A percentile compares a stretch with the other conserved stretches of the same genome.
Evolutionary conservation across 192 early-diverging fungal species (phyloP).

Genomic region (Gamsiella multidivaricata): DNA sequence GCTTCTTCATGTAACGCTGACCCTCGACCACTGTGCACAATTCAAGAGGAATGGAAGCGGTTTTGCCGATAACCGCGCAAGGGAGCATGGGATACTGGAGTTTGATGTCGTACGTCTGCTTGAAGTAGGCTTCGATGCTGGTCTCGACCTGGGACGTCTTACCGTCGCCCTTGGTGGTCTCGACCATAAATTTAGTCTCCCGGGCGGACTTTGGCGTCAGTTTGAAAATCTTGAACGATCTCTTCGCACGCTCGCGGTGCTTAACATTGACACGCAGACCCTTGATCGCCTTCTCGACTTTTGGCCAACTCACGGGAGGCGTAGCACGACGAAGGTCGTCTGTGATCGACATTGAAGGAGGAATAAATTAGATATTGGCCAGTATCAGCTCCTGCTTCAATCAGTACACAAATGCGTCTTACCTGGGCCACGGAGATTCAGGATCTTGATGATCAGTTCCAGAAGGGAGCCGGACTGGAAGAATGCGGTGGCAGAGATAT

Average conservation of each 20-base stretch:
- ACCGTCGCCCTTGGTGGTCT: constrained; percentile 46
- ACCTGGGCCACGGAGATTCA: constrained; percentile 62
- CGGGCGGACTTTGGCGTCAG: constrained; percentile 74
- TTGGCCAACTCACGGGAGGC: constrained; percentile 48
- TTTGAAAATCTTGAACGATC: constrained; percentile 76
- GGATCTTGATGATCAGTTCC: constrained; percentile 72
- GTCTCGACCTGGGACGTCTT: constrained; percentile 40
- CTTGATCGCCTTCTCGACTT: constrained; percentile 63
- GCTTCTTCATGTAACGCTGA: constrained; percentile 84
- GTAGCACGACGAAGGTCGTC: constrained; percentile 58
- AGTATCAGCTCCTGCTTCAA: too few relatives aligned
- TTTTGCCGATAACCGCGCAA: constrained; percentile 75
- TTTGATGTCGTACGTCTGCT: constrained; percentile 71
- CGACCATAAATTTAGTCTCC: constrained; percentile 74
- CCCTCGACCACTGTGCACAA: constrained; percentile 85
- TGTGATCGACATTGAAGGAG: neutral
- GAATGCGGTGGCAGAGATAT: constrained; percentile 76
- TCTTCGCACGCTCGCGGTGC: constrained; percentile 71
- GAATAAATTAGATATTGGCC: neutral
- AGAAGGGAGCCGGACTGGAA: constrained; percentile 74
- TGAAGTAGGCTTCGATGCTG: constrained; percentile 69
- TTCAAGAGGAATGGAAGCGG: constrained; percentile 84
- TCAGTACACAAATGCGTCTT: constrained; percentile 26
- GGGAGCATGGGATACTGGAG: constrained; percentile 85
- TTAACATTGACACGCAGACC: constrained; percentile 62